phyloP scores from a whole-genome alignment of 805 yeast species.

The baker's yeast (Saccharomyces cerevisiae) region DNA sequence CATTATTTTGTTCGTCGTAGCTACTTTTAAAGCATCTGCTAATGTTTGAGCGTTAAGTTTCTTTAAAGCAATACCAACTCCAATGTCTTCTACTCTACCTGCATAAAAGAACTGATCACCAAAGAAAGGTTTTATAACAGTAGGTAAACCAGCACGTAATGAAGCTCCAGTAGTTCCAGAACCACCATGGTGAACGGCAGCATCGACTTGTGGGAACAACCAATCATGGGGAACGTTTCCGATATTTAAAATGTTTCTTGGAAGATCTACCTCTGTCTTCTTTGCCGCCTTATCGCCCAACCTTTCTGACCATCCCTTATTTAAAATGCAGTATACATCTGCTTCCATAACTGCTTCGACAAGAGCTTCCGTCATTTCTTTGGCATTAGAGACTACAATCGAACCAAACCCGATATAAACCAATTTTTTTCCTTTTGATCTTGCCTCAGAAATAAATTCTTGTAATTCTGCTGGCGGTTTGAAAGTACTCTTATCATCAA shows the following conservation, averaged over 20 bases:
- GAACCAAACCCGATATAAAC: constrained; percentile 96
- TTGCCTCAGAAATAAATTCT: constrained; percentile 57
- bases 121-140: constrained; percentile 87
- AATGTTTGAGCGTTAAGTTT: constrained; percentile 58
- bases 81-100: constrained; percentile 75
- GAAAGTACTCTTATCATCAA: constrained; percentile 55
- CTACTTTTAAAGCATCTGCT: constrained; percentile 60
- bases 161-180: constrained; percentile 95
- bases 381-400: constrained; percentile 80
- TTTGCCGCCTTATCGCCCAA: constrained; percentile 33
- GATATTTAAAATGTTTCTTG: constrained; percentile 57
- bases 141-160: constrained; percentile 77
- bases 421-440: constrained; percentile 51
- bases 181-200: constrained; percentile 96
- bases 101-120: constrained; percentile 96
- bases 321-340: constrained; percentile 77
- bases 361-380: constrained; percentile 66
- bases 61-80: constrained; percentile 67
- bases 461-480: constrained; percentile 52
- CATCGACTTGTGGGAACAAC: constrained; percentile 83
- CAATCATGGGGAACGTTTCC: constrained; percentile 88
- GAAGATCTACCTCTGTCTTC: constrained; percentile 41
- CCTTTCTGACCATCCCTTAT: constrained; percentile 93
- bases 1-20: constrained; percentile 56
- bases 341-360: constrained; percentile 71